Conservation (phyloP, 2,329 filamentous ascomycete genomes). For the Sporothrix inflata region DNA sequence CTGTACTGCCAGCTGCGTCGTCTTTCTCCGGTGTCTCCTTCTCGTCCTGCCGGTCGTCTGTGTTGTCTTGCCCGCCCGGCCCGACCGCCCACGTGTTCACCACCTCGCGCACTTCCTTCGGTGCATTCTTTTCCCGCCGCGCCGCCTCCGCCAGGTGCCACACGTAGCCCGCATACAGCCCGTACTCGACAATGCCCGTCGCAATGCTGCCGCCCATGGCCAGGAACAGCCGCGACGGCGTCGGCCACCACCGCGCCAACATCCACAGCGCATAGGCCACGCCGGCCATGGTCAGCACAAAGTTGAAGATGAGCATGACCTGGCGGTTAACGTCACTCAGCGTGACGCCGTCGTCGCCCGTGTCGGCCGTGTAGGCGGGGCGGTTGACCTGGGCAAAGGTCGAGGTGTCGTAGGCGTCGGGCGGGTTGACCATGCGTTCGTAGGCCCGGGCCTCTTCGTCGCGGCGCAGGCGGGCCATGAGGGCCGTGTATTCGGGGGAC, state of each 20-base stretch:
- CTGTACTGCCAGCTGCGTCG: background rate
- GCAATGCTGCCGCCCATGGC: constrained; percentile 70
- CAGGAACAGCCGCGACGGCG: constrained; percentile 69
- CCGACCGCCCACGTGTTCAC: constrained; percentile 72
- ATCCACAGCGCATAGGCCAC: constrained; percentile 78
- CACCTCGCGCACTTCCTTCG: constrained; percentile 69
- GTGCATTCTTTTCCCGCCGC: constrained; percentile 58
- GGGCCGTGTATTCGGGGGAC: constrained; percentile 79
- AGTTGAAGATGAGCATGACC: constrained; percentile 83
- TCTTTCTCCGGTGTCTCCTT: constrained; percentile 33
- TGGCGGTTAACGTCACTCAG: constrained; percentile 79
- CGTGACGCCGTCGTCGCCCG: constrained; percentile 65
- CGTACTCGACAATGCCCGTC: constrained; percentile 76
- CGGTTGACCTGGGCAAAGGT: constrained; percentile 60
- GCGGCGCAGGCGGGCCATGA: constrained; percentile 83
- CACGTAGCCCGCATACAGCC: constrained; percentile 75
- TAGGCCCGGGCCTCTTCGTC: constrained; percentile 84
- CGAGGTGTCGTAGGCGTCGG: constrained; percentile 50
- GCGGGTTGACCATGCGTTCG: constrained; percentile 73
- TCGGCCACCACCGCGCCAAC: constrained; percentile 74
- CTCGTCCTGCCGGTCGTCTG: background rate
- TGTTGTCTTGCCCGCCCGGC: constrained; percentile 38
- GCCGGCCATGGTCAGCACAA: constrained; percentile 82
- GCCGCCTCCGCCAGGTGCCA: constrained; percentile 72
- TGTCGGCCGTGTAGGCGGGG: constrained; percentile 50